These are phyloP conservation scores for Penicillium sp. DNA, from an alignment of 2,329 filamentous ascomycete species.

Conservation along the genomic window DNA sequence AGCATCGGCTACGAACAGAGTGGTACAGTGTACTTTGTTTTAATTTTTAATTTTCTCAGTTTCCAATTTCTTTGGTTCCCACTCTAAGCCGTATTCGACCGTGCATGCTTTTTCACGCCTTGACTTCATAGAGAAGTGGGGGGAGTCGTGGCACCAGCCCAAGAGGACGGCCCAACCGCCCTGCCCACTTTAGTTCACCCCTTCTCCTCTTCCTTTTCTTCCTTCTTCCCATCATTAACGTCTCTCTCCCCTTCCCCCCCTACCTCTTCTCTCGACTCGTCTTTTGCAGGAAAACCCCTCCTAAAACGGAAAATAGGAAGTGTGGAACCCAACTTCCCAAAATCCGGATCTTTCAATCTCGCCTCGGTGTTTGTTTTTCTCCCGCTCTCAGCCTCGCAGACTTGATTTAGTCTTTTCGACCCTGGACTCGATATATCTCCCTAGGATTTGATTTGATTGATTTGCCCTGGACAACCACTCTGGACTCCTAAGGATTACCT, in stretches of 20 bases:
- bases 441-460: conserved; percentile 13
- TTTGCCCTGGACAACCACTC: conserved; percentile 19
- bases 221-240: conserved; percentile 2
- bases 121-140: conserved; percentile 27
- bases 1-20: conserved; percentile 7
- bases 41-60: background rate
- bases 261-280: conserved; percentile 4
- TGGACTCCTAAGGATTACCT: conserved; percentile 9
- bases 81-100: conserved; percentile 31
- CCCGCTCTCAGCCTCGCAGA: conserved; percentile 12
- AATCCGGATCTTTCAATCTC: conserved; percentile 5
- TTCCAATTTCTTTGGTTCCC: background rate
- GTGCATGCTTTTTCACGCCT: conserved; percentile 26
- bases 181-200: conserved; percentile 35
- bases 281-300: background rate
- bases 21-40: background rate
- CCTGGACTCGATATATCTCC: background rate
- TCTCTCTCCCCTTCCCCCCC: conserved; percentile 8
- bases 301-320: background rate
- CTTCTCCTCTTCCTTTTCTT: conserved; percentile 28
- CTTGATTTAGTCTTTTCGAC: conserved; percentile 15
- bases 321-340: conserved; percentile 1
- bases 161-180: conserved; percentile 39
- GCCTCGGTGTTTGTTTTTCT: conserved; percentile 1
- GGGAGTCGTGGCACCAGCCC: conserved; percentile 46